Base-by-base conservation (phyloP, 2,329 filamentous ascomycete genomes). In the Epichloe uncinata region DNA sequence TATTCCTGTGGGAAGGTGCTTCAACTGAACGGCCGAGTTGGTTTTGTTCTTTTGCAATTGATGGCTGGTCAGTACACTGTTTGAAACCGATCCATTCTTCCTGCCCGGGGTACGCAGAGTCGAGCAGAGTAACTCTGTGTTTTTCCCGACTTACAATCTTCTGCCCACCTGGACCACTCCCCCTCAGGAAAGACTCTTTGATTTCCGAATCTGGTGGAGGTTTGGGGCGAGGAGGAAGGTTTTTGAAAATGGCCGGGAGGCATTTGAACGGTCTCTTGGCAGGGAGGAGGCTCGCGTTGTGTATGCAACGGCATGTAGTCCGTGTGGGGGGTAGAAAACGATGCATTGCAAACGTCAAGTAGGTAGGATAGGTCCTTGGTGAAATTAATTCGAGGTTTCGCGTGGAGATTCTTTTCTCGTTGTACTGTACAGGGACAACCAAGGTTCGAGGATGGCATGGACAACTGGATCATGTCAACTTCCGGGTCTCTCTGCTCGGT, bases 111-210 rank as follows among this genome's bases (percentile, higher is more conserved):
- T 30, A 30, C 26, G 26, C 26, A 9, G 26, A 30, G 26, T 30
- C 26, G 26, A 30, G 26, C 8, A 30, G 8, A 9, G 26, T 9
- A 30, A 30, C 26, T 9, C 26, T 9, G 8, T 36, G 4, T n/a
- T 5, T n/a, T 36, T 16, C 34, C n/a, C 71, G 48, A 42, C 40
- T 30, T 68, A 88, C 84, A 70, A 97, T 97, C 66, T 96, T 96
- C 64, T 98, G 93, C 0, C 93, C 93, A 22, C 93, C 93, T 0
- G 93, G 91, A 1, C 93, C 93, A 58, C 81, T 86, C 59, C 93
- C 93, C 64, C 93, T 95, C 53, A 98, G 75, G 68, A 94, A 97
- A 41, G 76, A 77, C 61, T 96, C 87, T 50, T 84, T 81, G 57
- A 97, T 81, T 48, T 96, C 89, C 18, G 75, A 71, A 56, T 95